phyloP scores from a whole-genome alignment of 2,329 filamentous ascomycete genomes.

The Scytalidium lignicola region DNA sequence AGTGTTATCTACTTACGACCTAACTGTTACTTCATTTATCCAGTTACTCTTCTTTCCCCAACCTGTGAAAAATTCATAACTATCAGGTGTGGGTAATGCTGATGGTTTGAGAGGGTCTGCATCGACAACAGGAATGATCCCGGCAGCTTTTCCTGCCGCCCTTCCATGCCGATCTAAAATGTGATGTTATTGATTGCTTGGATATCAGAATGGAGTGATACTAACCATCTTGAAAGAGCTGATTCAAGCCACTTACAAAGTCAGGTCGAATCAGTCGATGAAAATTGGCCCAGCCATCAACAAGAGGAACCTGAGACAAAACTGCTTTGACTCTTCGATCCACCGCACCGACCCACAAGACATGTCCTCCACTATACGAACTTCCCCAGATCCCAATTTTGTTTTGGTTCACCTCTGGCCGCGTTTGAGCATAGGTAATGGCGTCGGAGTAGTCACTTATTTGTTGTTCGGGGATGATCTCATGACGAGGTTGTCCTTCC shows the following conservation, averaged over 20 bases:
- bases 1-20: conserved; percentile 14
- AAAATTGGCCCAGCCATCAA: conserved; percentile 33
- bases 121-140: conserved; percentile 27
- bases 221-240: conserved; percentile 10
- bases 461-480: conserved; percentile 28
- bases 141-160: conserved; percentile 26
- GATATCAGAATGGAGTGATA: neutral
- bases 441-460: conserved; percentile 31
- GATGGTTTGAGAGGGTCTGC: conserved; percentile 25
- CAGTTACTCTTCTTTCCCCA: conserved; percentile 30
- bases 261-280: conserved; percentile 29
- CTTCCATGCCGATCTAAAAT: conserved; percentile 25
- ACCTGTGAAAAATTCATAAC: conserved; percentile 28
- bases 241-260: conserved; percentile 10
- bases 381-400: conserved; percentile 34
- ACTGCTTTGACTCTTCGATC: conserved; percentile 36
- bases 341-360: conserved; percentile 31
- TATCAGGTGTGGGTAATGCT: conserved; percentile 30
- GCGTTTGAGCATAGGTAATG: conserved; percentile 31
- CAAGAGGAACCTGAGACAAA: conserved; percentile 30
- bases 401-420: conserved; percentile 24
- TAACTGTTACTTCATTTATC: conserved; percentile 35
- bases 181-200: neutral
- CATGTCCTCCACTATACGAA: conserved; percentile 34
- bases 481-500: conserved; percentile 24